Evolutionary conservation across 371 early-diverging fungal genomes (phyloP).

Genomic region (Phascolomyces articulosus): DNA sequence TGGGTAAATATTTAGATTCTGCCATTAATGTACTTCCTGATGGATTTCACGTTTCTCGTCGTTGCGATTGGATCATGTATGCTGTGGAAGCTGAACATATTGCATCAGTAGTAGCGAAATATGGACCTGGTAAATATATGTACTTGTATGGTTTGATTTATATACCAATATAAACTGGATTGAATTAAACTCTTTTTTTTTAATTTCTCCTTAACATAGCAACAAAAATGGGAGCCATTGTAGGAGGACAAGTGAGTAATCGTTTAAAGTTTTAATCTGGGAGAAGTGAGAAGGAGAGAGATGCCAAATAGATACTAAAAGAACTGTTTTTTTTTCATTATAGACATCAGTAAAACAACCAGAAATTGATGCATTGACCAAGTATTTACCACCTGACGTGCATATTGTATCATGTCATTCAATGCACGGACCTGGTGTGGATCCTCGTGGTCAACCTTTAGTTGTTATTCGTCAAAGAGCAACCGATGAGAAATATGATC

Average conservation of each 20-base stretch:
- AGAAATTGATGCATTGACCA: slow-evolving; percentile 89
- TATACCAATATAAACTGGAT: no score
- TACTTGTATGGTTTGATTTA: background rate
- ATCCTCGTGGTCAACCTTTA: slow-evolving; percentile 84
- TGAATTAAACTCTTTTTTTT: background rate
- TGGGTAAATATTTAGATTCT: slow-evolving; percentile 33
- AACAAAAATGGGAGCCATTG: slow-evolving; percentile 88
- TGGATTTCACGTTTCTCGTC: slow-evolving; percentile 83
- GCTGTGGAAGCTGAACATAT: slow-evolving; percentile 93
- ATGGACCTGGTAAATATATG: slow-evolving; percentile 74
- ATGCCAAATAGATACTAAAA: background rate
- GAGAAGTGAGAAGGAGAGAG: background rate
- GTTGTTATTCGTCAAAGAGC: slow-evolving; percentile 83
- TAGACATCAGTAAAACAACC: slow-evolving; percentile 95
- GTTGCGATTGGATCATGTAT: slow-evolving; percentile 91
- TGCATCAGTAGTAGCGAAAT: slow-evolving; percentile 76
- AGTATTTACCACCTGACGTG: slow-evolving; percentile 84
- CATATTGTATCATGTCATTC: slow-evolving; percentile 94
- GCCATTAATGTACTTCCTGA: slow-evolving; percentile 75
- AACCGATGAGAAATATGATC: slow-evolving; percentile 60
- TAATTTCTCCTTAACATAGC: slow-evolving; percentile 45
- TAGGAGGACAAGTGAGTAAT: slow-evolving; percentile 67
- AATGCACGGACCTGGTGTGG: slow-evolving; percentile 93
- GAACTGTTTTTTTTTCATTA: background rate
- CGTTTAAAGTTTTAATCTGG: no score